Evolutionary conservation across 257 asterid genomes (phyloP), one percentile per base, ranked within the genome.

Genomic region (Nicotiana attenuata): DNA sequence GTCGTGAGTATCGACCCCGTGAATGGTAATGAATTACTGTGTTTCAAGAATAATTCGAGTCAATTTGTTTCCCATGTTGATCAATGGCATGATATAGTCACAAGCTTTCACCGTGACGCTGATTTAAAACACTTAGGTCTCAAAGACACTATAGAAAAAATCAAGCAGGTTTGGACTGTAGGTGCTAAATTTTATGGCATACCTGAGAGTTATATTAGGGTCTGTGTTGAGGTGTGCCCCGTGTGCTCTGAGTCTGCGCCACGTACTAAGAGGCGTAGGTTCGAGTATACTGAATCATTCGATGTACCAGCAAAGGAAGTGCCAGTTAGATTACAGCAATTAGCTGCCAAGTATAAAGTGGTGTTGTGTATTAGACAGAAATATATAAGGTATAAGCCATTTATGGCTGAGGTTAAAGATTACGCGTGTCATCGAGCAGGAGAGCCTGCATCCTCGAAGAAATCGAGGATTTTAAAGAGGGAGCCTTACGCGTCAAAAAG

Each of bases 361-460:
- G 98, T 92, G 60, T 84, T 96, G 86, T 94, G 98, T 77, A 94
- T 96, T 85, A 82, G 99, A 2, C 98, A 96, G 85, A 96, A 93
- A 82, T 96, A 96, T 82, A 92, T 96, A 82, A 87, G 97, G 93
- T 96, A 94, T 85, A 96, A 96, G 87, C 98, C 99, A 79, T 92
- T 93, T 89, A 94, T 94, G 97, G 99, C 98, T 1, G 99, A 96
- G 91, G 99, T 94, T 65, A 96, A 96, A 88, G 99, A 96, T 89
- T 96, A 96, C 52, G 97, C 99, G 15, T 96, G 98, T 83, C 99
- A 96, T 63, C 89, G 98, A 81, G 98, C 99, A 0, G 99, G 98
- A 2, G 97, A 92, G 90, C 98, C 98, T 4, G 98, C 93, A 8
- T 92, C 98, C 73, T 80, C 95, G 1, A 96, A 94, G 85, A 93